phyloP scores from a whole-genome alignment of 2,329 filamentous ascomycete species.

The Talaromyces sp. region DNA sequence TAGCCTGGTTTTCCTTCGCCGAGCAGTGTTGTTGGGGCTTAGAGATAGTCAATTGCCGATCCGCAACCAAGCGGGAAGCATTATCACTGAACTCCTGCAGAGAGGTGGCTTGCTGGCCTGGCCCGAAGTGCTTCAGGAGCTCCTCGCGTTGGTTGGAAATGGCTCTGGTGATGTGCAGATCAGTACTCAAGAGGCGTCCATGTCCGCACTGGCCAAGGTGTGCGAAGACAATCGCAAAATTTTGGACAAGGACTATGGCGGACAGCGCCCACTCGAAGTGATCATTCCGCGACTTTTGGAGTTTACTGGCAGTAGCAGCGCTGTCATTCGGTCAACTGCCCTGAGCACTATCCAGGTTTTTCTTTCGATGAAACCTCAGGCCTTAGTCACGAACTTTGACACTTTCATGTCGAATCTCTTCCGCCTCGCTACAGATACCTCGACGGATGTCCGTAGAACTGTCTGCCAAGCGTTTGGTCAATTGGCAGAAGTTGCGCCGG shows the following conservation, averaged over 20 bases:
- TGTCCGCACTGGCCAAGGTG: conserved; percentile 88
- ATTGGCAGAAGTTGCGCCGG: conserved; percentile 81
- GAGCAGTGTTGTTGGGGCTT: conserved; percentile 69
- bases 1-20: conserved; percentile 71
- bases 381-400: conserved; percentile 75
- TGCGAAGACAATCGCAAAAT: conserved; percentile 92
- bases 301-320: conserved; percentile 68
- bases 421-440: conserved; percentile 67
- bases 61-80: conserved; percentile 81
- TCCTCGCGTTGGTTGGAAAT: conserved; percentile 73
- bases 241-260: conserved; percentile 80
- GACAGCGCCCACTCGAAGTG: conserved; percentile 78
- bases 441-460: conserved; percentile 78
- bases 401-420: conserved; percentile 78
- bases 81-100: conserved; percentile 86
- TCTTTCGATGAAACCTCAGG: conserved; percentile 75
- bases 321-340: conserved; percentile 74
- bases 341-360: conserved; percentile 88
- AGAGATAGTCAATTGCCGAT: conserved; percentile 79
- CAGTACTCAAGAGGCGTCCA: conserved; percentile 83
- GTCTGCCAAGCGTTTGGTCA: conserved; percentile 92
- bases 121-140: conserved; percentile 81
- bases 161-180: conserved; percentile 59
- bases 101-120: conserved; percentile 81
- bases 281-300: conserved; percentile 87